Evolutionary conservation across 805 yeast genomes (phyloP), one percentile per base, ranked within the genome.

Genomic region (Candida pseudoglaebosa): DNA sequence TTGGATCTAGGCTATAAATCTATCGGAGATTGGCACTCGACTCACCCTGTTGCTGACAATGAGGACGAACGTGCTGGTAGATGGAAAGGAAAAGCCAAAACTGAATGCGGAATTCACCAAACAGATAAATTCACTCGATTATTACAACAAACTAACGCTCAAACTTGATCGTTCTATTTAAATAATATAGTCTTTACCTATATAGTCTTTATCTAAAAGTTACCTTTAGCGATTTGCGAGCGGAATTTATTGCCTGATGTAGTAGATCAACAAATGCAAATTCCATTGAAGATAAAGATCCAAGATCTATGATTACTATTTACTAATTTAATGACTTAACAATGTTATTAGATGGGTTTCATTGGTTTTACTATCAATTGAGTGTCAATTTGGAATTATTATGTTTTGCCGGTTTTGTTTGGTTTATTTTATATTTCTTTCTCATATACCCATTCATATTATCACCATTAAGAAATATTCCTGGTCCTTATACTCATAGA

Each of bases 51-150:
- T 8, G 73, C 67, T 5, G 96, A 84, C 32, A 96, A 95, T 7
- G 97, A 88, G 56, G 97, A 91, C 55, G 98, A 91, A 60, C 76
- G 98, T 47, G 79, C 93, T n/a, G 98, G 98, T 1, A 77, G 98
- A 54, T 91, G 98, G 98, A 83, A 84, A 68, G 97, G 96, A 2
- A 76, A 83, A 57, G 73, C 79, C 8, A 91, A 91, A 67, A 88
- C 96, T 0, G 98, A 91, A 59, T 91, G 98, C 64, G 98, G 98
- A 2, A 89, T 91, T 38, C 98, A 91, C 55, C 84, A 82, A 50
- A 77, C 90, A 1, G 74, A 82, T 18, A 77, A 84, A 45, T 91
- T 84, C 56, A 78, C 84, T 0, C 71, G 84, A 53, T 84, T 63
- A 50, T 56, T 82, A 41, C 55, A 62, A 37, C 21, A 26, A 26